Evolutionary conservation across 176 grass and related monocot species (phyloP).

Genomic region (Hordeum marinum): DNA sequence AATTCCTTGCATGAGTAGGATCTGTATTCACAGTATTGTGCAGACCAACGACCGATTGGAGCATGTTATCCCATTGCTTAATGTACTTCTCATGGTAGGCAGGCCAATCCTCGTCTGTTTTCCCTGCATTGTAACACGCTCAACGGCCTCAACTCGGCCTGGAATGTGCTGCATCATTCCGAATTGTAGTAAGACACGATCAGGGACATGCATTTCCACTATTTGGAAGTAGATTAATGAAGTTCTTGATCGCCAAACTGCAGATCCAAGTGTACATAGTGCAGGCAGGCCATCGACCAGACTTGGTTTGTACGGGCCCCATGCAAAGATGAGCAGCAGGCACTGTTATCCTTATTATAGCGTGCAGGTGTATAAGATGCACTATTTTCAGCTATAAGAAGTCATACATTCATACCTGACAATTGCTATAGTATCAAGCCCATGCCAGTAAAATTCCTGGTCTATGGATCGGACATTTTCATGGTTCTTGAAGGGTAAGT

Average conservation of each 20-base stretch:
- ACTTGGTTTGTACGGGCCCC: constrained; percentile 39
- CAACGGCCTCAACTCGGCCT: constrained; percentile 26
- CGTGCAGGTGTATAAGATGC: background rate
- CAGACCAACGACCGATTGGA: constrained; percentile 13
- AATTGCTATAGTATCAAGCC: constrained; percentile 35
- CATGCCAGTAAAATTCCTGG: constrained; percentile 44
- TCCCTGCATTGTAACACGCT: constrained; percentile 47
- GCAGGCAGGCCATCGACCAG: constrained; percentile 24
- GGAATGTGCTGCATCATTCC: constrained; percentile 51
- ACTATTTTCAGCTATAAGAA: background rate
- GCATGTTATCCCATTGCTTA: constrained; percentile 29
- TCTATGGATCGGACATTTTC: constrained; percentile 38
- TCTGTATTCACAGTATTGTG: constrained; percentile 17
- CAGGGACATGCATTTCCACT: constrained; percentile 51
- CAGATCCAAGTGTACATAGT: constrained; percentile 30
- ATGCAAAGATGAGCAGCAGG: constrained; percentile 10
- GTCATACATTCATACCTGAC: constrained; percentile 28
- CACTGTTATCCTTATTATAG: background rate
- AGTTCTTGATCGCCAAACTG: constrained; percentile 31
- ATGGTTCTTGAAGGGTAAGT: constrained; percentile 37
- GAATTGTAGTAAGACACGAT: constrained; percentile 42
- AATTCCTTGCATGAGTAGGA: constrained; percentile 35
- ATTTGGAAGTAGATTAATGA: constrained; percentile 51
- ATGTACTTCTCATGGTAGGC: constrained; percentile 46
- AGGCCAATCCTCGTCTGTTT: constrained; percentile 48